A percentile compares a stretch with the other conserved stretches of the same genome.
phyloP scores from a whole-genome alignment of 2,329 filamentous ascomycete genomes.

The Trichoderma cornu-damae region DNA sequence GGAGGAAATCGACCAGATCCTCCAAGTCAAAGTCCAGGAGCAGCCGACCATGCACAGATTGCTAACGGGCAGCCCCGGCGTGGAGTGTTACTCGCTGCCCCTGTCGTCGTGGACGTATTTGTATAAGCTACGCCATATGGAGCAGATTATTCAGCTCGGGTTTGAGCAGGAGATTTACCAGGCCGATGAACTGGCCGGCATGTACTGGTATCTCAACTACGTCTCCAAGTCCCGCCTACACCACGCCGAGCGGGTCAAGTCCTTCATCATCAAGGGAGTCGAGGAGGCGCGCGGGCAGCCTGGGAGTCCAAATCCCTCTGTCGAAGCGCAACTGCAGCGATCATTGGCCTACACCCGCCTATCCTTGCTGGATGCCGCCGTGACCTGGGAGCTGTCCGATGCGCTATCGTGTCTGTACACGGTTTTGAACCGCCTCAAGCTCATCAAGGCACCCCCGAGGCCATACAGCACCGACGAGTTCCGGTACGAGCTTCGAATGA shows the following conservation, averaged over 20 bases:
- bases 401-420: constrained; percentile 60
- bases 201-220: constrained; percentile 88
- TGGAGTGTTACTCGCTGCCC: constrained; percentile 61
- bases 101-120: constrained; percentile 86
- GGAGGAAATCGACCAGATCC: constrained; percentile 66
- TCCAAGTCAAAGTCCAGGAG: constrained; percentile 59
- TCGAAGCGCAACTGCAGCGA: constrained; percentile 42
- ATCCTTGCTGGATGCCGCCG: constrained; percentile 60
- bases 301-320: constrained; percentile 22
- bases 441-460: constrained; percentile 47
- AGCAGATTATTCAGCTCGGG: constrained; percentile 81
- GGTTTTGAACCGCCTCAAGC: constrained; percentile 53
- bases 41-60: constrained; percentile 49
- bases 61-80: constrained; percentile 32
- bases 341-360: constrained; percentile 54
- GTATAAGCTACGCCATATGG: constrained; percentile 84
- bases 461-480: constrained; percentile 64
- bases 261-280: constrained; percentile 49
- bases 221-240: constrained; percentile 62
- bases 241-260: constrained; percentile 68
- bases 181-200: constrained; percentile 72
- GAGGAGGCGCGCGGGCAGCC: constrained; percentile 27
- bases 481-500: constrained; percentile 81
- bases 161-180: constrained; percentile 93
- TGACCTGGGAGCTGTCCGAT: constrained; percentile 53